Conservation (phyloP, 1,284 basidiomycete genomes). For the Chiua sp. region DNA sequence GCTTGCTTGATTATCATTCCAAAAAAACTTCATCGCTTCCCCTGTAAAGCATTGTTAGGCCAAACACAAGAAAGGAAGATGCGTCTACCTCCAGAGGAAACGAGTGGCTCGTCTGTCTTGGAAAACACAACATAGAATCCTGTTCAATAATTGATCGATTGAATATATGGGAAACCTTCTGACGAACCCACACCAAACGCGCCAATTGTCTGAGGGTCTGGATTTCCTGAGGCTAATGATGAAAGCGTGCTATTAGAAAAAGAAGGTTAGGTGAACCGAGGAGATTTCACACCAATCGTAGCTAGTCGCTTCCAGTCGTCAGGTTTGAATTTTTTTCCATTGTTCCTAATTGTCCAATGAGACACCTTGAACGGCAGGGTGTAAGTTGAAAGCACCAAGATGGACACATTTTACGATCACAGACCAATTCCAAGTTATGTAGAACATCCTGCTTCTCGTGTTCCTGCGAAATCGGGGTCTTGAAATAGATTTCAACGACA, state of each 20-base stretch:
- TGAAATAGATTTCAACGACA: constrained; percentile 81
- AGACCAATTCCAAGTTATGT: no score
- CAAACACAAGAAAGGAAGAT: no score
- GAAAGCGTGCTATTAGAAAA: no score
- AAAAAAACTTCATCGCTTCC: constrained; percentile 94
- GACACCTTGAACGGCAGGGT: constrained; percentile 52
- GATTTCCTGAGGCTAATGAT: neutral
- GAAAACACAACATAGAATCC: neutral
- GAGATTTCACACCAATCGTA: constrained; percentile 74
- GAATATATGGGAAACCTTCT: neutral
- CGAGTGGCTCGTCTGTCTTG: constrained; percentile 60
- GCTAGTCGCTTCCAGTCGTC: constrained; percentile 88
- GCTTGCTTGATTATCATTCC: constrained; percentile 83
- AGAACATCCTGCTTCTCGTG: neutral
- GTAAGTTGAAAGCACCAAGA: no score
- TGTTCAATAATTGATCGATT: neutral
- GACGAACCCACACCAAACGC: neutral
- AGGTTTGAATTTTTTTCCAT: constrained; percentile 78
- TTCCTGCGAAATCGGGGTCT: constrained; percentile 28
- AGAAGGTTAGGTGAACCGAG: no score
- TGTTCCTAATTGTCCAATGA: constrained; percentile 85
- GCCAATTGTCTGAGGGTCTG: neutral
- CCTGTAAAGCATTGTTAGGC: neutral
- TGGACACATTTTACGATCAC: neutral
- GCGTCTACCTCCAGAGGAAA: constrained; percentile 76